A percentile compares a stretch with the other conserved stretches of the same genome.
Evolutionary conservation across 179 eudicot species (phyloP).

Genomic region (Beta lomatogona): DNA sequence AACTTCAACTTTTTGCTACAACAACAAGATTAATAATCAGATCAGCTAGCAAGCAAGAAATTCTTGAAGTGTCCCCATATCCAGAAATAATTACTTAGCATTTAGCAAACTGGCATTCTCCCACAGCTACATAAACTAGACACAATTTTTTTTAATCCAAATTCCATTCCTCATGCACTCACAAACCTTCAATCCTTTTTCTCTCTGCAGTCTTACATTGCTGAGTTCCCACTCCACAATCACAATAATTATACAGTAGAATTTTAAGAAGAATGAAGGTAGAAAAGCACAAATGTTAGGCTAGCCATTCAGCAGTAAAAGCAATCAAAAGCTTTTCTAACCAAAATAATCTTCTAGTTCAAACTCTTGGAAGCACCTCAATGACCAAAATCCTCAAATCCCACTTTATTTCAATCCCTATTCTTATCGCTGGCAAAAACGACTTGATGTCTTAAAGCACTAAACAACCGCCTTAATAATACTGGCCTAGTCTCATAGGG

Average conservation of each 20-base stretch:
- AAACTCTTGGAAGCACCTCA: background rate
- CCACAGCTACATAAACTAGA: background rate
- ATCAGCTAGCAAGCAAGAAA: background rate
- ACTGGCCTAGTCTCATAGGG: background rate
- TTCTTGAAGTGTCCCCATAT: background rate
- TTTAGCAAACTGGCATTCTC: background rate
- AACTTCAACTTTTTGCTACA: background rate
- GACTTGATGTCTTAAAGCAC: background rate
- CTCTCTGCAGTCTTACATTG: background rate
- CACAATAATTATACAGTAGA: too few relatives aligned
- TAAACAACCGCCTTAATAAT: background rate
- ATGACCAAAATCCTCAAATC: background rate
- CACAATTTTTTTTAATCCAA: background rate
- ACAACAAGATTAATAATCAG: background rate
- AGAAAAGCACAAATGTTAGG: background rate
- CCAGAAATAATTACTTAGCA: background rate
- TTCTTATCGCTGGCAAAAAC: background rate
- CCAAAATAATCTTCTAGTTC: background rate
- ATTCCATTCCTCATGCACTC: background rate
- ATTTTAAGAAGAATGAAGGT: background rate
- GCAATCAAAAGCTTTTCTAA: background rate
- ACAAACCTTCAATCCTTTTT: background rate
- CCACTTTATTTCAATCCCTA: background rate
- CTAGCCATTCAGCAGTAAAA: background rate
- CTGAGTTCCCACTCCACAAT: background rate